Evolutionary conservation across 2,329 filamentous ascomycete genomes (phyloP).

Genomic region (Botrytis galanthina): DNA sequence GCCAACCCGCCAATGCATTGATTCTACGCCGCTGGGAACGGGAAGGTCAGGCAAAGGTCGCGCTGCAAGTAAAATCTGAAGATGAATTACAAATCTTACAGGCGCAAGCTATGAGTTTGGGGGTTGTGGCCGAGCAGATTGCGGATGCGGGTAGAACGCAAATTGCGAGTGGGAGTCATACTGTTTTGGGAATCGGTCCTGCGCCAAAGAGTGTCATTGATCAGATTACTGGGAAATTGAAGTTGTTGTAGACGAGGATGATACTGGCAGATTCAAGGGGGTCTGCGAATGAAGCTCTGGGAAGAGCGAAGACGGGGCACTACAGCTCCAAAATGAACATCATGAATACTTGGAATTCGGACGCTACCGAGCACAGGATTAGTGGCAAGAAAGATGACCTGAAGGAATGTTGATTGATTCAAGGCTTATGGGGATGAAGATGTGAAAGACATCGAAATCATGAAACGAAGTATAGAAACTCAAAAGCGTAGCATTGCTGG

Average conservation of each 20-base stretch:
- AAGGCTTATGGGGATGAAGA: background rate
- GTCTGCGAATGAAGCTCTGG: too few species aligned
- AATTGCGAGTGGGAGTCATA: constrained; percentile 89
- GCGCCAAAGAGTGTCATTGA: constrained; percentile 87
- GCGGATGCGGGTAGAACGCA: constrained; percentile 96
- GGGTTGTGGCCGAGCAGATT: constrained; percentile 85
- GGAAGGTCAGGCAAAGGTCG: constrained; percentile 87
- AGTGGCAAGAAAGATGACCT: background rate
- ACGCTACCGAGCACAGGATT: background rate
- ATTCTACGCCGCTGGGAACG: constrained; percentile 83
- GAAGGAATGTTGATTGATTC: background rate
- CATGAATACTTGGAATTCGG: background rate
- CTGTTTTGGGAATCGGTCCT: constrained; percentile 79
- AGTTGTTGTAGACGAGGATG: constrained; percentile 61
- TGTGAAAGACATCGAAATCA: background rate
- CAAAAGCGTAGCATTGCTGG: constrained; percentile 9
- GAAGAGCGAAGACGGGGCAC: background rate
- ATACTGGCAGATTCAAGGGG: background rate
- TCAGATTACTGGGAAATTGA: constrained; percentile 78
- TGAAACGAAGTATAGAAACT: background rate
- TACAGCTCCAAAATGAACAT: background rate
- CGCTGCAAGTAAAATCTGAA: constrained; percentile 82
- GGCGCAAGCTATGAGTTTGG: constrained; percentile 76
- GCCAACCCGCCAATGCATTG: constrained; percentile 52
- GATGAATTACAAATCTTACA: constrained; percentile 74